Conservation (phyloP, 2,329 filamentous ascomycete genomes). For the Fusarium cyanostomum region DNA sequence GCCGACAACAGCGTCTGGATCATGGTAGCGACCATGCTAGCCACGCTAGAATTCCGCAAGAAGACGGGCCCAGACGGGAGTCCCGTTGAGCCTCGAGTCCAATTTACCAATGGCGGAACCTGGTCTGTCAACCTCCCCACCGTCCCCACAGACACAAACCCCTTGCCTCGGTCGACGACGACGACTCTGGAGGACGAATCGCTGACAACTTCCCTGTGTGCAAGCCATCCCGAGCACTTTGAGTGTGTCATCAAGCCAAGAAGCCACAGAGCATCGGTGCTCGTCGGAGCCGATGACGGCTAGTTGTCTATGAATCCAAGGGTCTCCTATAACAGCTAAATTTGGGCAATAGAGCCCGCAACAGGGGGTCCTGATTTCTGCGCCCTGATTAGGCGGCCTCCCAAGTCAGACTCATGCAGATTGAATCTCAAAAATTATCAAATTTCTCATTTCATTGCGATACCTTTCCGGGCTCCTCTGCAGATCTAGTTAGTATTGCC, state of each 20-base stretch:
- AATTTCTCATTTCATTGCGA: constrained; percentile 18
- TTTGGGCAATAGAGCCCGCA: not conserved
- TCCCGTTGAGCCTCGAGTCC: constrained; percentile 41
- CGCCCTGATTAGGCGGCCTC: constrained; percentile 2
- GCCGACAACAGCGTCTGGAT: constrained; percentile 51
- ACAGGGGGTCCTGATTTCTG: constrained; percentile 10
- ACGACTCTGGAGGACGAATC: not conserved
- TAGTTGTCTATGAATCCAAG: not conserved
- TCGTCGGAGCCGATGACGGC: constrained; percentile 19
- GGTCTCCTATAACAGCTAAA: not conserved
- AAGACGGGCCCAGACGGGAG: constrained; percentile 36
- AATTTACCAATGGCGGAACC: constrained; percentile 47
- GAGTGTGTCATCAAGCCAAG: constrained; percentile 41
- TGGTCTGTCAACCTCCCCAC: constrained; percentile 39
- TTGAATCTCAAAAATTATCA: constrained; percentile 8
- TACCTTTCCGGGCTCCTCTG: not conserved
- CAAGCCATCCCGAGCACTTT: constrained; percentile 47
- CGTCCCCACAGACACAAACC: not conserved
- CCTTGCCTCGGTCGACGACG: not conserved
- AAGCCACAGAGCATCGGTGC: constrained; percentile 17
- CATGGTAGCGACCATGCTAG: constrained; percentile 48
- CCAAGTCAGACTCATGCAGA: constrained; percentile 12
- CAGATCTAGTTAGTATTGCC: constrained; percentile 2
- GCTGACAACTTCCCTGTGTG: constrained; percentile 1
- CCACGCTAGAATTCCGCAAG: constrained; percentile 44